Evolutionary conservation across 768 basidiomycete genomes (phyloP), one percentile per base, ranked within the genome.

Genomic region (Phallus indusiatus): DNA sequence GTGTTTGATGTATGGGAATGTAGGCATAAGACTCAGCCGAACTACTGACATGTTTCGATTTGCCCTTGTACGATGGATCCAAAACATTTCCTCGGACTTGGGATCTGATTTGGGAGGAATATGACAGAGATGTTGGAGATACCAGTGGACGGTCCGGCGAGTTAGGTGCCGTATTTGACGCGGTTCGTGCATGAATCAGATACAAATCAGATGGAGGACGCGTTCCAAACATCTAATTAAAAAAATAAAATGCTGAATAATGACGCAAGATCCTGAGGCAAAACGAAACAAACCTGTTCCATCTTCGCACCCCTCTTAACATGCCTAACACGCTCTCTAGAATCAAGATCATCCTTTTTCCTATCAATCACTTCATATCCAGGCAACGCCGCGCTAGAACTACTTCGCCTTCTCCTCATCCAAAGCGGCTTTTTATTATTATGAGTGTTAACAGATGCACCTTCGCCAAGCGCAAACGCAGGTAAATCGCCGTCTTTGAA

Each of bases 271-370:
- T 34, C 16, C 52, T 16, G 51, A 20, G 20, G 24, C n/a, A 20
- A 9, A 24, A 21, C 12, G 10, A n/a, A 46, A 68, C 77, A 33
- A 57, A 87, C 90, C 82, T 87, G 86, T 71, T 91, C 88, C 88
- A 93, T 91, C 72, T 92, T 93, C 67, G 84, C 77, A 42, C 88
- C 89, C 54, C 90, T 74, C 53, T 83, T 78, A 50, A 93, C 88
- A 65, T 87, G 88, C 66, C 86, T 79, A 14, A 86, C 85, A 73
- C 89, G 90, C 68, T 91, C 88, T 63, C 73, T 76, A 28, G 81
- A 82, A 64, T 83, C 78, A 52, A 92, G 76, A 60, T 88, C 85
- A 67, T 83, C 85, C 69, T 81, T 86, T 47, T 83, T 69, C 34
- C 86, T 76, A 61, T 88, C 52, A 20, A 53, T 81, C 80, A 11